Conservation (phyloP, 177 flowering plant genomes). For the Telopea speciosissima region DNA sequence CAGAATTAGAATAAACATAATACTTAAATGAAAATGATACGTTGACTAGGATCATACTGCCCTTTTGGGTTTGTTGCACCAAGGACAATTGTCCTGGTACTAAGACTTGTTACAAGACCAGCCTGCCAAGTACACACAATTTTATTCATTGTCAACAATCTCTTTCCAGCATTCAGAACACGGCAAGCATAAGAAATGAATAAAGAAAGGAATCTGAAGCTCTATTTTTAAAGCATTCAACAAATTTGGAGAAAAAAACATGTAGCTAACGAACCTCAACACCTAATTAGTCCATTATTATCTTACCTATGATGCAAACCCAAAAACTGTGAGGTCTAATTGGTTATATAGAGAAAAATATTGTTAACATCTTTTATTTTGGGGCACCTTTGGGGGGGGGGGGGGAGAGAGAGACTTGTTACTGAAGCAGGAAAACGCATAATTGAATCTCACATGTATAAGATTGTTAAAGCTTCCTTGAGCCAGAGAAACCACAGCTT, state of each 20-base stretch:
- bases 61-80: conserved; percentile 99
- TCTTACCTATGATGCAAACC: too few species aligned
- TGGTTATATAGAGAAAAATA: too few species aligned
- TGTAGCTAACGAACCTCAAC: not conserved
- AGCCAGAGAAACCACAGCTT: too few species aligned
- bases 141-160: not conserved
- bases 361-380: too few species aligned
- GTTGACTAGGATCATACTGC: conserved; percentile 85
- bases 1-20: not conserved
- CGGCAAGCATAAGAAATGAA: not conserved
- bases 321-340: too few species aligned
- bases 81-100: conserved; percentile 84
- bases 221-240: conserved; percentile 1
- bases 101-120: conserved; percentile 90
- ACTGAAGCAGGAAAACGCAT: too few species aligned
- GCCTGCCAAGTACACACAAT: conserved; percentile 46
- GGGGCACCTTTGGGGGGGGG: too few species aligned
- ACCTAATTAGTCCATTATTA: too few species aligned
- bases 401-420: too few species aligned
- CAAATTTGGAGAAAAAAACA: not conserved
- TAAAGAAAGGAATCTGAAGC: not conserved
- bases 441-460: too few species aligned
- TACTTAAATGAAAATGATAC: conserved; percentile 39
- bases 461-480: too few species aligned
- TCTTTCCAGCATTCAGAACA: conserved; percentile 2